Evolutionary conservation across 2,329 filamentous ascomycete genomes (phyloP), one percentile per base, ranked within the genome.

Genomic region (Periconia macrospinosa): DNA sequence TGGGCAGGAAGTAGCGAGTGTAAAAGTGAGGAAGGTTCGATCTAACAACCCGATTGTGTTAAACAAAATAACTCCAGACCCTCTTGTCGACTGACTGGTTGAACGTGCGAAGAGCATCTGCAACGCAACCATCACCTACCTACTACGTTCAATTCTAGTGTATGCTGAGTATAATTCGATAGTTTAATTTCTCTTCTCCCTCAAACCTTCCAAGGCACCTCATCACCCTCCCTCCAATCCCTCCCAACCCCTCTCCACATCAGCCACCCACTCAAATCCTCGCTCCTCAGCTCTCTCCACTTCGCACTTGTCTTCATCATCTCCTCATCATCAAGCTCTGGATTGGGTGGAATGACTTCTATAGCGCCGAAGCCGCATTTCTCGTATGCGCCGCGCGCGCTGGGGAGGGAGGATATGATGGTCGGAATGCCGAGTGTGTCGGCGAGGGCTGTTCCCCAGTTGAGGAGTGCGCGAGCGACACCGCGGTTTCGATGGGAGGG

Each of bases 401-500:
- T 61, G 2, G 43, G 42, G 15, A 65, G 42, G 11, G 61, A 63
- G 40, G 55, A 59, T 6, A 65, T 47, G 1, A 61, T 61, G 14
- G 57, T 63, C 30, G 64, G 61, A 18, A 66, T 56, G 2, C 57
- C 68, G 27, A 73, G 55, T n/a, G 65, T 64, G 47, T 75, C 71
- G 1, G 54, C 74, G n/a, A 75, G 67, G 1, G 65, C 60, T 3
- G 64, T 71, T 6, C 75, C 74, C 67, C 72, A 76, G 18, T 69
- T 62, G 27, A 77, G 59, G 33, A 76, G 61, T 45, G 73, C 64
- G 3, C 66, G 54, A 6, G 70, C 75, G 6, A 65, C 65, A 2
- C 75, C 75, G 9, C 69, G 68, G 8, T 65, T 57, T 10, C 73
- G 66, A 49, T 74, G 65, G 0, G 57, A 56, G 0, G 71, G 71